Percentiles rank a stretch among this genome's conserved stretches.
phyloP scores from a whole-genome alignment of 108 stramenopile genomes.

The Skeletonema menzelii region DNA sequence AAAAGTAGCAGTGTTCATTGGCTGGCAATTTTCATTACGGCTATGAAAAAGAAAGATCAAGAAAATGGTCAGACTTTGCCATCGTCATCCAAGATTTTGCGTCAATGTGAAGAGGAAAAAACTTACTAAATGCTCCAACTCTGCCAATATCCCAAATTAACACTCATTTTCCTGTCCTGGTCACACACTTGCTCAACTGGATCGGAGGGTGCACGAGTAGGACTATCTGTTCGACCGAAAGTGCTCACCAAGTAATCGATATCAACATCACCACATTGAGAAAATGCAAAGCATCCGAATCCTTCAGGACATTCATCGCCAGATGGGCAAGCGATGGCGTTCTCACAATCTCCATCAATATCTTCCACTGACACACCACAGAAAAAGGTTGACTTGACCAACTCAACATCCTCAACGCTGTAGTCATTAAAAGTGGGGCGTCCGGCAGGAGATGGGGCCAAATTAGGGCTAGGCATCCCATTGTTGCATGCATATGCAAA shows the following conservation, averaged over 20 bases:
- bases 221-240: conserved; percentile 42
- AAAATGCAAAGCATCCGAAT: conserved; percentile 20
- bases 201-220: conserved; percentile 41
- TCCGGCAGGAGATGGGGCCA: conserved; percentile 14
- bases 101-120: neutral
- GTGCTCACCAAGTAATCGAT: conserved; percentile 29
- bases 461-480: conserved; percentile 10
- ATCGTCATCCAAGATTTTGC: neutral
- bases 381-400: conserved; percentile 36
- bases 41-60: conserved; percentile 4
- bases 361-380: conserved; percentile 45
- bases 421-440: neutral
- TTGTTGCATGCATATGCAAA: conserved; percentile 38
- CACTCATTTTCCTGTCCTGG: conserved; percentile 36
- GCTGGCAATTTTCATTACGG: conserved; percentile 46
- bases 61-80: neutral
- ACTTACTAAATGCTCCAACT: conserved; percentile 54
- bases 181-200: conserved; percentile 44
- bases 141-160: conserved; percentile 53
- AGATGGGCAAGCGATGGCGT: conserved; percentile 24
- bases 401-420: neutral
- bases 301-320: conserved; percentile 25
- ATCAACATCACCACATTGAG: conserved; percentile 32
- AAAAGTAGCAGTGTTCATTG: conserved; percentile 34
- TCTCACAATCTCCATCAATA: conserved; percentile 29